Evolutionary conservation across 1,284 basidiomycete species (phyloP).

Genomic region (Inonotus hispidus): DNA sequence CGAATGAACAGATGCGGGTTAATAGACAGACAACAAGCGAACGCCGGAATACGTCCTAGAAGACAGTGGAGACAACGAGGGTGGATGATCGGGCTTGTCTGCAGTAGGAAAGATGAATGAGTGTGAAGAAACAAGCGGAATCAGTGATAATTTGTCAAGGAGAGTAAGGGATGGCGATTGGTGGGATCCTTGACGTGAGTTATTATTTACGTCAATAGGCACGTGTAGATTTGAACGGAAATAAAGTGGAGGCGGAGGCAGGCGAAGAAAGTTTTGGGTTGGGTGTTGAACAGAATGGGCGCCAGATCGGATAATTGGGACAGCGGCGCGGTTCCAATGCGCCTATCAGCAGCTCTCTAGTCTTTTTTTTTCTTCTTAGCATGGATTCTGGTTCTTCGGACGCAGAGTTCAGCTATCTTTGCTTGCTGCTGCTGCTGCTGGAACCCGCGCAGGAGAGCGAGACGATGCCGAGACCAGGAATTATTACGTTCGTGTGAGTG

Average conservation of each 20-base stretch:
- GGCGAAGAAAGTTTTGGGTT: not conserved
- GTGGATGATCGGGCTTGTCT: not conserved
- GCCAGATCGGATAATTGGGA: too few species aligned
- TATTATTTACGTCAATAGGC: not conserved
- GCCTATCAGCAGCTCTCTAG: not conserved
- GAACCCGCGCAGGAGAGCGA: constrained; percentile 1
- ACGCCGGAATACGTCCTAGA: too few species aligned
- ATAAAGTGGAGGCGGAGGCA: not conserved
- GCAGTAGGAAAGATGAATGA: not conserved
- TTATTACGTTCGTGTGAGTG: constrained; percentile 11
- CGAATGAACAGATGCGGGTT: too few species aligned
- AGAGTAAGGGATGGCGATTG: not conserved
- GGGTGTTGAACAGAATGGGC: not conserved
- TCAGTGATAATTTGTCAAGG: not conserved
- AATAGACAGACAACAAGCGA: too few species aligned
- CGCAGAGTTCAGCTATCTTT: not conserved
- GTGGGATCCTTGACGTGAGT: not conserved
- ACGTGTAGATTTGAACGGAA: not conserved
- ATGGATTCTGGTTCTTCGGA: not conserved
- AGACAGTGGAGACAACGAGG: not conserved
- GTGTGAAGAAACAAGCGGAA: not conserved
- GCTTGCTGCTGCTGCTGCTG: too few species aligned
- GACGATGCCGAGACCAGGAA: constrained; percentile 5
- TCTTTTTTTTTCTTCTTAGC: too few species aligned
- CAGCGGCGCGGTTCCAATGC: not conserved